Evolutionary conservation across 164 flowering plant species (phyloP).

Genomic region (Buxus sempervirens): DNA sequence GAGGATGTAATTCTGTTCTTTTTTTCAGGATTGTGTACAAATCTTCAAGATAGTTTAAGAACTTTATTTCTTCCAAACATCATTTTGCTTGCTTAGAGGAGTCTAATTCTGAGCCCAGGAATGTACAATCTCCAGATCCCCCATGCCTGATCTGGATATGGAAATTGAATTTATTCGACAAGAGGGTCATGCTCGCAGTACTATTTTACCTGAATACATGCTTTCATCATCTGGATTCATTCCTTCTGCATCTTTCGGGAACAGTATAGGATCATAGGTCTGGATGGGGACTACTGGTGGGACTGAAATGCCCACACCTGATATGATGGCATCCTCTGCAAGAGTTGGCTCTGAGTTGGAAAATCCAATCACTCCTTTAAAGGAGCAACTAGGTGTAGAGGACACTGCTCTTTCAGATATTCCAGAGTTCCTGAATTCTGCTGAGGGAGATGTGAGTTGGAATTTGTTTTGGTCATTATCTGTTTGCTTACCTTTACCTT

Average conservation of each 20-base stretch:
- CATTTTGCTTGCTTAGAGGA: slow-evolving; percentile 21
- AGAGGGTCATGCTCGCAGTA: slow-evolving; percentile 12
- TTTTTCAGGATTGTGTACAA: slow-evolving; percentile 45
- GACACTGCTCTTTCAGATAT: slow-evolving; percentile 40
- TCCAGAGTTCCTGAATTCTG: slow-evolving; percentile 44
- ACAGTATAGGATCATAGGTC: slow-evolving; percentile 22
- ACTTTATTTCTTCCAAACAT: slow-evolving; percentile 28
- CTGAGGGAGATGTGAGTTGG: slow-evolving; percentile 42
- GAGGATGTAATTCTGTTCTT: neutral
- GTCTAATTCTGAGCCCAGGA: slow-evolving; percentile 16
- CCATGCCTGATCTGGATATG: slow-evolving; percentile 21
- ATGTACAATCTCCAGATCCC: slow-evolving; percentile 23
- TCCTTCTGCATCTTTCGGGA: slow-evolving; percentile 22
- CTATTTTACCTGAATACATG: slow-evolving; percentile 20
- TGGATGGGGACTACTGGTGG: slow-evolving; percentile 22
- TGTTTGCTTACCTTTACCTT: too few relatives aligned
- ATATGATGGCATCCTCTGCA: slow-evolving; percentile 28
- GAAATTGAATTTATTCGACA: slow-evolving; percentile 46
- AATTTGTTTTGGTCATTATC: too few relatives aligned
- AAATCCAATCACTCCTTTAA: slow-evolving; percentile 33
- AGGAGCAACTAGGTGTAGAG: slow-evolving; percentile 18
- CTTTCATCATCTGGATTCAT: slow-evolving; percentile 23
- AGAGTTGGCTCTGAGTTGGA: slow-evolving; percentile 30
- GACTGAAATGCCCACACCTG: slow-evolving; percentile 32
- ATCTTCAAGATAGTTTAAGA: slow-evolving; percentile 39